A percentile compares a stretch with the other conserved stretches of the same genome.
Conservation (phyloP, 352 stramenopile genomes). For the Elongisporangium anandrum region DNA sequence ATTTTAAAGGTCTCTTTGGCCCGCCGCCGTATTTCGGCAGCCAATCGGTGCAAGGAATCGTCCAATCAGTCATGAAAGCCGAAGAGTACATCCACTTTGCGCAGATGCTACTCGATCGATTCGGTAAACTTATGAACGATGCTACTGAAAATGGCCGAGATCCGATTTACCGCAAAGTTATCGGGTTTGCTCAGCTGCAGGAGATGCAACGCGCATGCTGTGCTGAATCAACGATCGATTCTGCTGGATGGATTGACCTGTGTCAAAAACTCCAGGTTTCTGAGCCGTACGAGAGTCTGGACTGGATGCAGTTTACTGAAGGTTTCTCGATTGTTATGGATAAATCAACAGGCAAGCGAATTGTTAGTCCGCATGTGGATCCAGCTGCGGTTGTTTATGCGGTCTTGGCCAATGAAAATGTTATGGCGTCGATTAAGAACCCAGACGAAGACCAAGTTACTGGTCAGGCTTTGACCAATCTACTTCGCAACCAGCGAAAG, state of each 20-base stretch:
- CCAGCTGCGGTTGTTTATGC: slow-evolving; percentile 38
- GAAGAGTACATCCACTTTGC: slow-evolving; percentile 44
- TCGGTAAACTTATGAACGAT: slow-evolving; percentile 15
- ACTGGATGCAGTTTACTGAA: slow-evolving; percentile 49
- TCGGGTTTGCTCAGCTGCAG: slow-evolving; percentile 29
- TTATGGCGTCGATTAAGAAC: slow-evolving; percentile 34
- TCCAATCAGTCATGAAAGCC: slow-evolving; percentile 33
- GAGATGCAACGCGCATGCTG: slow-evolving; percentile 29
- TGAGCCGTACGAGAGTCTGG: slow-evolving; percentile 12
- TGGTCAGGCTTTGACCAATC: slow-evolving; percentile 35
- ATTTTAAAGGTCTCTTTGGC: slow-evolving; percentile 58
- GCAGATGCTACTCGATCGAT: slow-evolving; percentile 29
- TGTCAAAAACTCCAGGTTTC: slow-evolving; percentile 21
- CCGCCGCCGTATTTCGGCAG: slow-evolving; percentile 52
- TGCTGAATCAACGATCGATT: slow-evolving; percentile 14
- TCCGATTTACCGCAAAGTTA: slow-evolving; percentile 10
- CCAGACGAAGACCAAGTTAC: slow-evolving; percentile 27
- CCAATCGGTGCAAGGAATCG: slow-evolving; percentile 27
- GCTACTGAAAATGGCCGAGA: not conserved
- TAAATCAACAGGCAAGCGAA: slow-evolving; percentile 12
- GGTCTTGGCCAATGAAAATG: slow-evolving; percentile 40
- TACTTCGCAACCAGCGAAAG: slow-evolving; percentile 33
- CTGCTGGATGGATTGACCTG: slow-evolving; percentile 28
- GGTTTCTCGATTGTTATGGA: slow-evolving; percentile 25
- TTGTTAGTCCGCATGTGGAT: slow-evolving; percentile 23